Percentiles rank a stretch among this genome's conserved stretches.
These are phyloP conservation scores for Alloteropsis semialata DNA, from an alignment of 176 grass and related monocot genomes.

Conservation along the genomic window DNA sequence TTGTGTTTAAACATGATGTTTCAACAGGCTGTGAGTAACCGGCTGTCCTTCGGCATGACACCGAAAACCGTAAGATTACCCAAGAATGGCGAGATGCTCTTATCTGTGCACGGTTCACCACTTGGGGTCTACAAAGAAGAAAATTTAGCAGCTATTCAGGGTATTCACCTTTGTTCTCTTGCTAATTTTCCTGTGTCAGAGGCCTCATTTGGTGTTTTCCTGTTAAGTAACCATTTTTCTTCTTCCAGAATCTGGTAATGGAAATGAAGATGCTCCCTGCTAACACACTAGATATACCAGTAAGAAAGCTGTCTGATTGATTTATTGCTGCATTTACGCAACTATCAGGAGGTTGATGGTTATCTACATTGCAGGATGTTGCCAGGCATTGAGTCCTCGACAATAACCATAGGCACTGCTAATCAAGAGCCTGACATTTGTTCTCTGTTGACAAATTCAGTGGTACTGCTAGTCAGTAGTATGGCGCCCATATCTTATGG, in stretches of 20 bases:
- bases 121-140: constrained; percentile 90
- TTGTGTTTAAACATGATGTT: constrained; percentile 13
- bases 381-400: neutral
- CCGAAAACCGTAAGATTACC: constrained; percentile 76
- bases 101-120: constrained; percentile 81
- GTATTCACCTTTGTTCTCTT: constrained; percentile 35
- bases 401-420: neutral
- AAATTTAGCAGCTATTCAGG: constrained; percentile 59
- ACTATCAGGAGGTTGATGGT: neutral
- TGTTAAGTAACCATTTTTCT: neutral
- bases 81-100: constrained; percentile 86
- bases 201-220: neutral
- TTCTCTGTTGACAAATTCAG: neutral
- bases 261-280: constrained; percentile 36
- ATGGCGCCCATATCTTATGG: neutral
- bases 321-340: neutral
- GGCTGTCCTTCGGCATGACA: constrained; percentile 74
- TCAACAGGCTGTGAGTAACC: constrained; percentile 52
- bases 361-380: neutral
- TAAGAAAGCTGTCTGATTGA: neutral
- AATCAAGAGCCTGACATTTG: neutral
- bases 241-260: constrained; percentile 65
- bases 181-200: neutral
- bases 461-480: neutral
- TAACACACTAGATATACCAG: neutral